Evolutionary conservation across 306 rosid species (phyloP).

Genomic region (Arachis hypogaea): DNA sequence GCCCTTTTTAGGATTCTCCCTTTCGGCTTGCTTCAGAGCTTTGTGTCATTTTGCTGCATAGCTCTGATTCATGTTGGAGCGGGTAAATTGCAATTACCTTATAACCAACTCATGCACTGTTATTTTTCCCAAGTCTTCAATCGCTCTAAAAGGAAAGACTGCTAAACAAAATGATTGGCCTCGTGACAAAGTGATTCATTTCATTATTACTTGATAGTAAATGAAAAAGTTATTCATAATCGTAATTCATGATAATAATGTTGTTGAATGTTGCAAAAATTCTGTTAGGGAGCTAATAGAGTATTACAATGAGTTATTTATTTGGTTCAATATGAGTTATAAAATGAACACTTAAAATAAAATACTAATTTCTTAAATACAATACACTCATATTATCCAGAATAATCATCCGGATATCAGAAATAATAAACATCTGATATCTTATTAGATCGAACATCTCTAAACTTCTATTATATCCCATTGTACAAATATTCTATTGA

Average conservation of each 20-base stretch:
- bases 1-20: not conserved
- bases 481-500: too few relatives aligned
- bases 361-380: too few relatives aligned
- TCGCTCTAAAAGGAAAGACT: not conserved
- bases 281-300: too few relatives aligned
- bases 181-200: not conserved
- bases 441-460: fast-evolving
- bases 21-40: not conserved
- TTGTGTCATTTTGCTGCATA: not conserved
- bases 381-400: too few relatives aligned
- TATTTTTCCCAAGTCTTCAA: not conserved
- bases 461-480: too few relatives aligned
- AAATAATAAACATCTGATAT: too few relatives aligned
- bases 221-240: not conserved
- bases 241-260: not conserved
- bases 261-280: not conserved
- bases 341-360: too few relatives aligned
- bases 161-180: not conserved
- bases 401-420: too few relatives aligned
- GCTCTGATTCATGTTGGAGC: not conserved
- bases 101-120: not conserved
- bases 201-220: not conserved
- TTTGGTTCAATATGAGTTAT: too few relatives aligned
- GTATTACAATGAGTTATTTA: too few relatives aligned
- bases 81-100: not conserved